phyloP scores from a whole-genome alignment of 1,284 basidiomycete species.

The Xanthoconium separans region DNA sequence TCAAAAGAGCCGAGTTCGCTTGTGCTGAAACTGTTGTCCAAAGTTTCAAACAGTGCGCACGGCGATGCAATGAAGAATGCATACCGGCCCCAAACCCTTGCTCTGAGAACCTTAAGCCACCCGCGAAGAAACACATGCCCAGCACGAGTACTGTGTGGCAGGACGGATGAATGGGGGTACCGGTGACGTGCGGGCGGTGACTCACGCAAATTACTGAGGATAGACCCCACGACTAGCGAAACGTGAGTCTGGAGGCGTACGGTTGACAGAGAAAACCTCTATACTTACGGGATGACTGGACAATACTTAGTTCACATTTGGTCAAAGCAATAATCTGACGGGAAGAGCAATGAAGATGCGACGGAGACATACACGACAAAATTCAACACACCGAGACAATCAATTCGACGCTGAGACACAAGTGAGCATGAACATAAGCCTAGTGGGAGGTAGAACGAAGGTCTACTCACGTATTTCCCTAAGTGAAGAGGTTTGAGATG shows the following conservation, averaged over 20 bases:
- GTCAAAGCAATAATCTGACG: conserved; percentile 75
- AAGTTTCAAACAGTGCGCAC: conserved; percentile 4
- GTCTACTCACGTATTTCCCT: conserved; percentile 76
- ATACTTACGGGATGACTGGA: conserved; percentile 76
- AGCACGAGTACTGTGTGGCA: conserved; percentile 55
- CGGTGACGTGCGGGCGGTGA: background rate
- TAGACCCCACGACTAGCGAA: conserved; percentile 69
- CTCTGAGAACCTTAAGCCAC: conserved; percentile 73
- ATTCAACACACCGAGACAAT: conserved; percentile 62
- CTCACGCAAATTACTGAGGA: conserved; percentile 77
- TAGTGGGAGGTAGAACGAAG: background rate
- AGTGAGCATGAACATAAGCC: background rate
- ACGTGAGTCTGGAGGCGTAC: conserved; percentile 28
- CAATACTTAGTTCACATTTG: conserved; percentile 79
- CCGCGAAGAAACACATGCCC: conserved; percentile 81
- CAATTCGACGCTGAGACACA: conserved; percentile 62
- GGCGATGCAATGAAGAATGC: conserved; percentile 21
- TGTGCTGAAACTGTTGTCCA: conserved; percentile 62
- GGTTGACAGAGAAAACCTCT: conserved; percentile 13
- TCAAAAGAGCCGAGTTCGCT: conserved; percentile 77
- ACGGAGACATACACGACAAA: conserved; percentile 7
- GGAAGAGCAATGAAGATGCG: conserved; percentile 14
- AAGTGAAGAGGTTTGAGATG: conserved; percentile 10
- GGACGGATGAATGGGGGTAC: background rate
- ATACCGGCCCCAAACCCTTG: conserved; percentile 71